Percentiles rank a stretch among this genome's conserved stretches.
Conservation (phyloP, 1,139 yeast genomes). For the Pichia inconspicua region DNA sequence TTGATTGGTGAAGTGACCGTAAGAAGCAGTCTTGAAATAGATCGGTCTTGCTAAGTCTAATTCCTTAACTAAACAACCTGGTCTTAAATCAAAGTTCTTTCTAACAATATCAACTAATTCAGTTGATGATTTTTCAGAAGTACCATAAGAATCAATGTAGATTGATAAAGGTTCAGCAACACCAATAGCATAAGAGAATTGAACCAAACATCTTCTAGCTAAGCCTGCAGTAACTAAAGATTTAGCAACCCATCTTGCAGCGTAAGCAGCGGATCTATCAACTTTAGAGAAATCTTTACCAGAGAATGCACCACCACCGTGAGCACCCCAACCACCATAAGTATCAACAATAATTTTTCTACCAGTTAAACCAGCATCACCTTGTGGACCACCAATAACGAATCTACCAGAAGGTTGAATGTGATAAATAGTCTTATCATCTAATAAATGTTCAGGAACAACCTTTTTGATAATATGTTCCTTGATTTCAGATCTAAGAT, state of each 20-base stretch:
- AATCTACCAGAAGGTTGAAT: conserved; percentile 99
- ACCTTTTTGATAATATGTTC: conserved; percentile 84
- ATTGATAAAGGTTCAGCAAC: conserved; percentile 98
- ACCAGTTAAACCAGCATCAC: conserved; percentile 99
- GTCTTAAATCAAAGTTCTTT: conserved; percentile 96
- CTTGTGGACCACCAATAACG: conserved; percentile 99
- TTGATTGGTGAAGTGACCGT: conserved; percentile 99
- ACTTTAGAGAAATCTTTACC: conserved; percentile 99
- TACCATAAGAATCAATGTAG: conserved; percentile 96
- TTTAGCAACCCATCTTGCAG: conserved; percentile 99
- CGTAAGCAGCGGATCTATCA: conserved; percentile 99
- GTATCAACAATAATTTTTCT: conserved; percentile 99
- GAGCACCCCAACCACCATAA: conserved; percentile 99
- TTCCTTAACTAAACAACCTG: conserved; percentile 97
- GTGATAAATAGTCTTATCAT: conserved; percentile 93
- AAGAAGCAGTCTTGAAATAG: conserved; percentile 96
- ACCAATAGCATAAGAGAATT: conserved; percentile 99
- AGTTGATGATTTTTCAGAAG: conserved; percentile 80
- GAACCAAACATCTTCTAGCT: conserved; percentile 96
- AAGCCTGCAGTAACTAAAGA: conserved; percentile 90
- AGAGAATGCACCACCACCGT: conserved; percentile 99
- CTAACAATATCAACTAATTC: conserved; percentile 86
- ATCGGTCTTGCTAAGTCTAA: conserved; percentile 98
- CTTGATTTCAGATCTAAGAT: conserved; percentile 69
- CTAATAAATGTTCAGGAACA: conserved; percentile 83